phyloP scores from a whole-genome alignment of 2,329 filamentous ascomycete genomes.

The Aspergillus terreus region DNA sequence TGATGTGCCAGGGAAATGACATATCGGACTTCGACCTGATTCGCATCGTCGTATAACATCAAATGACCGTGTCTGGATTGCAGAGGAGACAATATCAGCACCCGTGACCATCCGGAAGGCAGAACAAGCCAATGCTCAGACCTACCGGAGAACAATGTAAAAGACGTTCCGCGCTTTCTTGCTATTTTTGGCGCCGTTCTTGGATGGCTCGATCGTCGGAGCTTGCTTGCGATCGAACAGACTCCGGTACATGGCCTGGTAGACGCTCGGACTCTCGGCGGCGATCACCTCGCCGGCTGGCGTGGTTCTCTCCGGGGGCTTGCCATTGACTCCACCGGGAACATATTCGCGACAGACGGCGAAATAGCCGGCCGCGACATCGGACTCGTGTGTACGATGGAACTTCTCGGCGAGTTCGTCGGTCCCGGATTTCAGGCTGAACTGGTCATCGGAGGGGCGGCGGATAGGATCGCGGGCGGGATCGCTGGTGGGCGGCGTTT shows the following conservation, averaged over 20 bases:
- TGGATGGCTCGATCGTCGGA: constrained; percentile 52
- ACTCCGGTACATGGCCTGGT: constrained; percentile 96
- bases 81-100: constrained; percentile 11
- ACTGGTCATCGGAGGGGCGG: constrained; percentile 62
- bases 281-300: constrained; percentile 75
- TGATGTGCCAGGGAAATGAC: constrained; percentile 91
- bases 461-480: constrained; percentile 36
- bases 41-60: constrained; percentile 95
- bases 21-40: constrained; percentile 92
- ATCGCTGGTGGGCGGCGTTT: constrained; percentile 29
- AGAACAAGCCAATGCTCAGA: neutral
- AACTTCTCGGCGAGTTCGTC: constrained; percentile 59
- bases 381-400: constrained; percentile 61
- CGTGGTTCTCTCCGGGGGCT: constrained; percentile 80
- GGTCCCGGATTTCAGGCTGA: constrained; percentile 59
- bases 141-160: constrained; percentile 80
- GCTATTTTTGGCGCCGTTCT: constrained; percentile 45
- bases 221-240: constrained; percentile 79
- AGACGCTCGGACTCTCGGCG: constrained; percentile 84
- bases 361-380: constrained; percentile 87
- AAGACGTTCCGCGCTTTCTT: constrained; percentile 80
- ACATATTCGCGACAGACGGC: constrained; percentile 93
- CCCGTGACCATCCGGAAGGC: neutral
- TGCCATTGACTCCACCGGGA: constrained; percentile 86
- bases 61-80: constrained; percentile 75